These are phyloP conservation scores for Saccharomycopsis selenospora DNA, from an alignment of 805 yeast species.

Conservation along the genomic window DNA sequence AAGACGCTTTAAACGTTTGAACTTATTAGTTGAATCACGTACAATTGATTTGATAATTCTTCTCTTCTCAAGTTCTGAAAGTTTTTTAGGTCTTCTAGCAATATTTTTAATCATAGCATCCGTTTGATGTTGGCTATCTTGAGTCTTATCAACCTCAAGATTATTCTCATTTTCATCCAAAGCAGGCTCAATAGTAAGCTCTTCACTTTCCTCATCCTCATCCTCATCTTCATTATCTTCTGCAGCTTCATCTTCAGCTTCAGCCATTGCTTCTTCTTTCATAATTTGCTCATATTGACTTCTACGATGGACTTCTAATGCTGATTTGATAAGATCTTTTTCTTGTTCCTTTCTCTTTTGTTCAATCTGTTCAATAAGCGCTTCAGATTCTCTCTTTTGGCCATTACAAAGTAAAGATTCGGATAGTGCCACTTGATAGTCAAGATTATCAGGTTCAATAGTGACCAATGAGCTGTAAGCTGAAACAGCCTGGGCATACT, in stretches of 20 bases:
- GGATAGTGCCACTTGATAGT: conserved; percentile 69
- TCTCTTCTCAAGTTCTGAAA: conserved; percentile 39
- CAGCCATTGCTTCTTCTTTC: conserved; percentile 3
- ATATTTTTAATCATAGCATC: conserved; percentile 31
- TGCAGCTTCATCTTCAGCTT: neutral
- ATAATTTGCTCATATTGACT: conserved; percentile 15
- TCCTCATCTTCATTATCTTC: conserved; percentile 24
- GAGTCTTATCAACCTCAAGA: neutral
- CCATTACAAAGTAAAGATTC: conserved; percentile 70
- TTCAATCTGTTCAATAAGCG: conserved; percentile 47
- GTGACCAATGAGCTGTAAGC: conserved; percentile 48
- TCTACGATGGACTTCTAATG: conserved; percentile 13
- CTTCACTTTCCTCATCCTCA: conserved; percentile 10
- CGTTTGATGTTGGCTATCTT: neutral
- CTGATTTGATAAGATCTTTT: conserved; percentile 24
- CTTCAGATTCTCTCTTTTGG: conserved; percentile 49
- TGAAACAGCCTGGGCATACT: conserved; percentile 55
- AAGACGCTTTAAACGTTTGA: conserved; percentile 46
- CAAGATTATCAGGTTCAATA: conserved; percentile 56
- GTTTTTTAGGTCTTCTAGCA: conserved; percentile 21
- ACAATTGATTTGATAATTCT: conserved; percentile 53
- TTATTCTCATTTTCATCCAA: conserved; percentile 9
- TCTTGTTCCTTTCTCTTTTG: conserved; percentile 29
- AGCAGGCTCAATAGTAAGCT: conserved; percentile 21
- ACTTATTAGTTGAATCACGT: conserved; percentile 49